These are phyloP conservation scores for Amanita pseudoporphyria DNA, from an alignment of 768 basidiomycete species.

Conservation along the genomic window DNA sequence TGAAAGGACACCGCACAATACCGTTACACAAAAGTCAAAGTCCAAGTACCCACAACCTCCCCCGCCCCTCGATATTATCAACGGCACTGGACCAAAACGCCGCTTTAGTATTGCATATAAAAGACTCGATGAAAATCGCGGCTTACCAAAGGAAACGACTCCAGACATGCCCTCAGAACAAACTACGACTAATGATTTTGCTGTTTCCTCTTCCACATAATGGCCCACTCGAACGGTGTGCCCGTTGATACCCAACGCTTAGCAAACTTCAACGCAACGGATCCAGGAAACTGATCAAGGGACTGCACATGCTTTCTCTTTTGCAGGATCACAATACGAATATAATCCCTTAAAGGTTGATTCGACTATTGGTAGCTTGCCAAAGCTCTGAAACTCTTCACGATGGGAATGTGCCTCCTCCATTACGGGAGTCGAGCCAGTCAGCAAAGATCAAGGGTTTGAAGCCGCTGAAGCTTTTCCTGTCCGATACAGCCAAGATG, in stretches of 20 bases:
- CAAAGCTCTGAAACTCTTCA: slow-evolving; percentile 11
- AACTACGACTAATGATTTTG: too few relatives aligned
- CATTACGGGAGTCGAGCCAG: slow-evolving; percentile 6
- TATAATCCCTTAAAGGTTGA: slow-evolving; percentile 14
- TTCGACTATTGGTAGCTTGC: background rate
- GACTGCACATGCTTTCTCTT: slow-evolving; percentile 53
- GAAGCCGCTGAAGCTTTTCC: slow-evolving; percentile 49
- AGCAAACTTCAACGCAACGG: too few relatives aligned
- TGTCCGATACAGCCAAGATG: slow-evolving; percentile 56
- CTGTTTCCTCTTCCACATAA: too few relatives aligned
- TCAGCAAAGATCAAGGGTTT: slow-evolving; percentile 33
- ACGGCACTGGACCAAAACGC: too few relatives aligned
- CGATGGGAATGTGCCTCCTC: slow-evolving; percentile 34
- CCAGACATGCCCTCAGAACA: too few relatives aligned
- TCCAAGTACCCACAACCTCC: slow-evolving; percentile 24
- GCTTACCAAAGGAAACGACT: too few relatives aligned
- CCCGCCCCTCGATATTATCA: slow-evolving; percentile 21
- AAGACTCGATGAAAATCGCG: too few relatives aligned
- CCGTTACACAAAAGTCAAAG: slow-evolving; percentile 24
- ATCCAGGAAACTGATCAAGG: slow-evolving; percentile 21
- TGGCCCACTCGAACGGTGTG: too few relatives aligned
- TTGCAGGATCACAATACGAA: slow-evolving; percentile 49
- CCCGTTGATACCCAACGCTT: too few relatives aligned
- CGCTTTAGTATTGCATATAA: too few relatives aligned
- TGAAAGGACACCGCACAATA: slow-evolving; percentile 57